Evolutionary conservation across 2,329 filamentous ascomycete species (phyloP).

Genomic region (Thelonectria blattea): DNA sequence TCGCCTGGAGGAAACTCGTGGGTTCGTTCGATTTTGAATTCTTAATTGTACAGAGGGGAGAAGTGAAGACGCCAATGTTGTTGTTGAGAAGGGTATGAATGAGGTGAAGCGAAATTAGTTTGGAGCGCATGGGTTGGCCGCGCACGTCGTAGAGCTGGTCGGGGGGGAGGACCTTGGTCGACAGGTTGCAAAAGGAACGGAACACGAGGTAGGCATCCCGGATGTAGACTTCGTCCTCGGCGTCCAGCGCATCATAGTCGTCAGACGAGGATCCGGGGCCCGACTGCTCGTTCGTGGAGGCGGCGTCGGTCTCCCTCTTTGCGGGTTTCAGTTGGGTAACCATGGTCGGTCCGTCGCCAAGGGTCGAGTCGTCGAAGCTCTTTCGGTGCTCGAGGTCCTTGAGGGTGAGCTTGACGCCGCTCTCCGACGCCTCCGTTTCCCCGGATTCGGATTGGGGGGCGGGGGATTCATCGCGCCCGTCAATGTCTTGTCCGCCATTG

Average conservation of each 20-base stretch:
- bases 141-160: slow-evolving; percentile 93
- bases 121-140: slow-evolving; percentile 96
- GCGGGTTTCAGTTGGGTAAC: slow-evolving; percentile 65
- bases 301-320: slow-evolving; percentile 45
- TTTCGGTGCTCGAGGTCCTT: slow-evolving; percentile 72
- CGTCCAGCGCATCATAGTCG: slow-evolving; percentile 64
- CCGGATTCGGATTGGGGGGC: slow-evolving; percentile 38
- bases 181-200: slow-evolving; percentile 95
- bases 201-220: slow-evolving; percentile 97
- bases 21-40: slow-evolving; percentile 88
- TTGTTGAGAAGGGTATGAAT: slow-evolving; percentile 96
- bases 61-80: slow-evolving; percentile 88
- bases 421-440: slow-evolving; percentile 41
- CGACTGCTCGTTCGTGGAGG: slow-evolving; percentile 60
- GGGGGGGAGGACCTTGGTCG: slow-evolving; percentile 85
- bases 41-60: slow-evolving; percentile 88
- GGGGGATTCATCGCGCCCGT: slow-evolving; percentile 45
- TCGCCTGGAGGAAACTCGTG: slow-evolving; percentile 89
- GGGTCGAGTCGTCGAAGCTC: slow-evolving; percentile 71
- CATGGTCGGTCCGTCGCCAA: slow-evolving; percentile 72
- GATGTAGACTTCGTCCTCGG: slow-evolving; percentile 94
- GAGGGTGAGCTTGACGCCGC: slow-evolving; percentile 64
- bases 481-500: slow-evolving; percentile 48
- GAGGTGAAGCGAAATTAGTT: slow-evolving; percentile 91
- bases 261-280: slow-evolving; percentile 63